Percentiles rank a stretch among this genome's conserved stretches.
Evolutionary conservation across 805 yeast species (phyloP).

Genomic region (Cyberlindnera mississippiensis): DNA sequence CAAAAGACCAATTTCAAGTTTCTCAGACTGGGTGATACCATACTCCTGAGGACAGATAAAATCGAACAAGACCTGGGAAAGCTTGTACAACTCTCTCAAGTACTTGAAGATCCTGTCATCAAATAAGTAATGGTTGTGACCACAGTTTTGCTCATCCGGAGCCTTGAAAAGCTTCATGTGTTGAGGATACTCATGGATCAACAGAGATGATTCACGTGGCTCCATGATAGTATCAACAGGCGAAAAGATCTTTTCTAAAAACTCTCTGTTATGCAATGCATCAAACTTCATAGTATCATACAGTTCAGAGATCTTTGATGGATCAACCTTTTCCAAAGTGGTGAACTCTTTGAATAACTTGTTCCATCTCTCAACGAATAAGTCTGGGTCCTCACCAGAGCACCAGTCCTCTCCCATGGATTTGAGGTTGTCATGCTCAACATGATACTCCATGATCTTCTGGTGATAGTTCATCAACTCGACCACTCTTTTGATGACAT

Average conservation of each 20-base stretch:
- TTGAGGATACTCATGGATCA: slow-evolving; percentile 29
- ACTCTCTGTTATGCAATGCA: slow-evolving; percentile 91
- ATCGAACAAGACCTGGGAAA: slow-evolving; percentile 92
- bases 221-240: slow-evolving; percentile 47
- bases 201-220: slow-evolving; percentile 26
- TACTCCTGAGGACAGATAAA: slow-evolving; percentile 98
- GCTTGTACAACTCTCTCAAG: slow-evolving; percentile 80
- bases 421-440: slow-evolving; percentile 46
- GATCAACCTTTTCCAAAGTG: slow-evolving; percentile 93
- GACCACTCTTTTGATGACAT: slow-evolving; percentile 89
- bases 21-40: slow-evolving; percentile 93
- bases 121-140: slow-evolving; percentile 47
- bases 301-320: slow-evolving; percentile 91
- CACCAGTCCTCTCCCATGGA: slow-evolving; percentile 85
- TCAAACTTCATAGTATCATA: slow-evolving; percentile 99
- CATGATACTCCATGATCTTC: slow-evolving; percentile 77
- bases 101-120: slow-evolving; percentile 77
- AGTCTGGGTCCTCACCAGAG: slow-evolving; percentile 88
- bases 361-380: slow-evolving; percentile 96
- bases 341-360: slow-evolving; percentile 89
- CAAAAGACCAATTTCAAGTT: slow-evolving; percentile 89
- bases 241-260: slow-evolving; percentile 76
- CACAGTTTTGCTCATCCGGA: slow-evolving; percentile 1
- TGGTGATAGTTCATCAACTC: slow-evolving; percentile 93
- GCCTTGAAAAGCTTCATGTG: slow-evolving; percentile 26